Percentiles rank a stretch among this genome's conserved stretches.
phyloP scores from a whole-genome alignment of 495 filamentous ascomycete species.

The Tuber magnatum region DNA sequence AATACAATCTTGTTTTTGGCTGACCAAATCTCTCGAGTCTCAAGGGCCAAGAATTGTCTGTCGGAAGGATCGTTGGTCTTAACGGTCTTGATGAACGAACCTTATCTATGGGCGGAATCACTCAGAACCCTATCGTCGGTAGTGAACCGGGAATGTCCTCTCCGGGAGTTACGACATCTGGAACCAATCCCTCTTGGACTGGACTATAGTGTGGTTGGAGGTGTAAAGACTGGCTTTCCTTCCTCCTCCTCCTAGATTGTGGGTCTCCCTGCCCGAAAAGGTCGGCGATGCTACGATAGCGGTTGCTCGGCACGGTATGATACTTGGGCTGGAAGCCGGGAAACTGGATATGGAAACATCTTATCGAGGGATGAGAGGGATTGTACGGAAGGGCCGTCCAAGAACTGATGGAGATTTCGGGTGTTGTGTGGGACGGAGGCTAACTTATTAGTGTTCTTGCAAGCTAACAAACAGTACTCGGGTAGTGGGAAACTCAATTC shows the following conservation, averaged over 20 bases:
- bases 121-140: not conserved
- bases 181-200: not conserved
- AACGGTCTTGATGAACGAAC: not conserved
- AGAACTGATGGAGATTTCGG: not conserved
- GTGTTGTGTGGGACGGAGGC: not conserved
- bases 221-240: not conserved
- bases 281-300: not conserved
- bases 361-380: not conserved
- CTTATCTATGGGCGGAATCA: not conserved
- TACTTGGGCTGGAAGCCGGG: not conserved
- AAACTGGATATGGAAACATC: not conserved
- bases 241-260: not conserved
- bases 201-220: not conserved
- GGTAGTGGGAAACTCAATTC: not conserved
- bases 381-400: not conserved
- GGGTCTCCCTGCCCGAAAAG: not conserved
- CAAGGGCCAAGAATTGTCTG: not conserved
- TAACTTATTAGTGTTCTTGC: not conserved
- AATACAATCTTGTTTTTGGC: not conserved
- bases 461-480: not conserved
- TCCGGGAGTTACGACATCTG: not conserved
- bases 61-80: not conserved
- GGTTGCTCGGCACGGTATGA: not conserved
- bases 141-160: not conserved
- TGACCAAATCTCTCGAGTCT: not conserved